phyloP scores from a whole-genome alignment of 1,284 basidiomycete species.

The Grifola frondosa region DNA sequence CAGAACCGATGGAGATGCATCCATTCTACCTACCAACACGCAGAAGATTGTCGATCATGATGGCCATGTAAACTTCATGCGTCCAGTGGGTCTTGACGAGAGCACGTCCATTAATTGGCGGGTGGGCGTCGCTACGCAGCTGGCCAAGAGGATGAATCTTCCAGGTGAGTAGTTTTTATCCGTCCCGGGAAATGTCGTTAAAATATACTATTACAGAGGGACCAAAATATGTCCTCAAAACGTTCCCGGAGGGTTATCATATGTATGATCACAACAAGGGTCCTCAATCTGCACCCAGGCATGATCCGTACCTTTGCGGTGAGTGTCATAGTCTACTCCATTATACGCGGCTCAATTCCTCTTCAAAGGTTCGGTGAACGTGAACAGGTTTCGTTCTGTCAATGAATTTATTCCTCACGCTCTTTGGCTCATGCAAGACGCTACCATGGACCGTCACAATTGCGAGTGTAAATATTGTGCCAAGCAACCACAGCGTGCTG shows the following conservation, averaged over 20 bases:
- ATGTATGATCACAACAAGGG: slow-evolving; percentile 78
- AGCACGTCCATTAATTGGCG: slow-evolving; percentile 60
- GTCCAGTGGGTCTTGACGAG: slow-evolving; percentile 49
- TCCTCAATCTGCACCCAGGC: slow-evolving; percentile 47
- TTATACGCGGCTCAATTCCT: slow-evolving; percentile 25
- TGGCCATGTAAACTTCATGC: slow-evolving; percentile 71
- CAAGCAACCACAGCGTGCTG: slow-evolving; percentile 63
- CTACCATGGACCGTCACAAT: slow-evolving; percentile 42
- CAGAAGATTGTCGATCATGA: slow-evolving; percentile 49
- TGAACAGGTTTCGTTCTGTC: slow-evolving; percentile 66
- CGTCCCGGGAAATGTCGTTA: not conserved
- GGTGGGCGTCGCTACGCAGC: slow-evolving; percentile 48
- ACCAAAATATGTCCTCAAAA: slow-evolving; percentile 56
- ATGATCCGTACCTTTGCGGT: slow-evolving; percentile 79
- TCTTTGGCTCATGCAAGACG: slow-evolving; percentile 69
- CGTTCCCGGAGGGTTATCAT: slow-evolving; percentile 67
- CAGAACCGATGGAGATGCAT: slow-evolving; percentile 55
- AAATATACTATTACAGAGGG: slow-evolving; percentile 38
- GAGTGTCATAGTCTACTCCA: slow-evolving; percentile 19
- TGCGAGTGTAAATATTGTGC: slow-evolving; percentile 82
- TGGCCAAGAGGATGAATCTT: slow-evolving; percentile 52
- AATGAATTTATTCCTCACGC: slow-evolving; percentile 83
- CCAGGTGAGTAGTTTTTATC: slow-evolving; percentile 40
- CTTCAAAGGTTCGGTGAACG: slow-evolving; percentile 41
- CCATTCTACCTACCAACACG: slow-evolving; percentile 57